Evolutionary conservation across 2,329 filamentous ascomycete genomes (phyloP).

Genomic region (Ascochyta clinopodiicola): DNA sequence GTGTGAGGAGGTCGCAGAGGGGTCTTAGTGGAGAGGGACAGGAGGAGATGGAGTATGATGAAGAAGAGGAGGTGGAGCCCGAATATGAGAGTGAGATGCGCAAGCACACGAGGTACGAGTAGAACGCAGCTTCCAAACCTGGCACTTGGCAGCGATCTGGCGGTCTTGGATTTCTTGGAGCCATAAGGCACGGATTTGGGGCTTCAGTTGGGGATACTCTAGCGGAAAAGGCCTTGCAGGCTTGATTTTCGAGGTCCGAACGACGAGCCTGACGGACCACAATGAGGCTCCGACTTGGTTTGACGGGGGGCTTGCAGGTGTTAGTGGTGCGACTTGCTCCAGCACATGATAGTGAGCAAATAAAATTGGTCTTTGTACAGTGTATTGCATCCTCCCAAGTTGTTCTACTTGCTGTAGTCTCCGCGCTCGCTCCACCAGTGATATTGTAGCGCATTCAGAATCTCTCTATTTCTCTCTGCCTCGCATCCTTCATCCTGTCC

Average conservation of each 20-base stretch:
- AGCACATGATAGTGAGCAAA: slow-evolving; percentile 13
- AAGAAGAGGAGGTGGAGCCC: slow-evolving; percentile 7
- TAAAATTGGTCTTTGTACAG: slow-evolving; percentile 37
- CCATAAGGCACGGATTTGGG: not conserved
- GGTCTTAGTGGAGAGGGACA: slow-evolving; percentile 10
- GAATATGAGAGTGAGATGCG: slow-evolving; percentile 1
- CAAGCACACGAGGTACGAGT: slow-evolving; percentile 14
- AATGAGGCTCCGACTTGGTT: not conserved
- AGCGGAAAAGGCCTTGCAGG: not conserved
- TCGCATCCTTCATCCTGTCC: not conserved
- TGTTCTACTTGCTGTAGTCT: not conserved
- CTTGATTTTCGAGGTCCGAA: not conserved
- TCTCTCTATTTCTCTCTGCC: not conserved
- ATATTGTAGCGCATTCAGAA: slow-evolving; percentile 4
- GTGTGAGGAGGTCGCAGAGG: slow-evolving; percentile 20
- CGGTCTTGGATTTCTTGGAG: not conserved
- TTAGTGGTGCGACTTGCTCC: slow-evolving; percentile 6
- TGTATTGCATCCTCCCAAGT: slow-evolving; percentile 15
- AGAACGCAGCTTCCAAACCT: not conserved
- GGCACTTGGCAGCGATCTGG: not conserved
- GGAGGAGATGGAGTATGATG: slow-evolving; percentile 18
- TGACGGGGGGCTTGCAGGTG: not conserved
- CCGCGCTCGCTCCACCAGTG: not conserved
- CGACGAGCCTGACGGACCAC: not conserved
- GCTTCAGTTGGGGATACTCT: not conserved